These are phyloP conservation scores for Cytospora leucostoma DNA, from an alignment of 2,329 filamentous ascomycete species.

Conservation along the genomic window DNA sequence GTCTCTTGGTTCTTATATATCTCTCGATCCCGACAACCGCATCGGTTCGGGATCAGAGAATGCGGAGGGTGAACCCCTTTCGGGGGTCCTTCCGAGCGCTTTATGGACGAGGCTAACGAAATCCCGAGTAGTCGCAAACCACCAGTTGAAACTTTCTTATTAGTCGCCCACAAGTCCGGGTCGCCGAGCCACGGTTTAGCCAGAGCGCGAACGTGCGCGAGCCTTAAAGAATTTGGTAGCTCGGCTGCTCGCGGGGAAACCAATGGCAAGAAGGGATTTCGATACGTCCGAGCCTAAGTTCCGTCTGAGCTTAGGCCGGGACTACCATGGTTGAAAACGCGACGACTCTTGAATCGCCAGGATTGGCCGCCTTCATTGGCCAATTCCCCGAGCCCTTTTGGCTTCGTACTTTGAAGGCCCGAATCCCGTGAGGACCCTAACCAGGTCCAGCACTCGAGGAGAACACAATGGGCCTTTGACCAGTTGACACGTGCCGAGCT, in stretches of 20 bases:
- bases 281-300: too few species aligned
- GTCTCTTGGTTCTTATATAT: background rate
- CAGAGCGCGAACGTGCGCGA: too few species aligned
- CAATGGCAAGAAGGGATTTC: too few species aligned
- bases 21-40: background rate
- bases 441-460: too few species aligned
- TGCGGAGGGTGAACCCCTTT: too few species aligned
- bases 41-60: background rate
- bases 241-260: background rate
- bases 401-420: background rate
- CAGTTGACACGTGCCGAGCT: too few species aligned
- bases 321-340: background rate
- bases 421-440: background rate
- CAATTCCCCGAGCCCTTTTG: background rate
- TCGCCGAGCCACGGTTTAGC: background rate
- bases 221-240: background rate
- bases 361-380: background rate
- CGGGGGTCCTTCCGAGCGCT: too few species aligned
- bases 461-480: too few species aligned
- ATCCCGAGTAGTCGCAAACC: too few species aligned
- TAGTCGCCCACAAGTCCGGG: background rate
- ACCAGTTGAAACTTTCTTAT: too few species aligned
- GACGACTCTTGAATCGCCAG: background rate
- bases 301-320: background rate
- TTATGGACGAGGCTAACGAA: too few species aligned